Evolutionary conservation across 768 basidiomycete genomes (phyloP).

Genomic region (Mycena latifolia): DNA sequence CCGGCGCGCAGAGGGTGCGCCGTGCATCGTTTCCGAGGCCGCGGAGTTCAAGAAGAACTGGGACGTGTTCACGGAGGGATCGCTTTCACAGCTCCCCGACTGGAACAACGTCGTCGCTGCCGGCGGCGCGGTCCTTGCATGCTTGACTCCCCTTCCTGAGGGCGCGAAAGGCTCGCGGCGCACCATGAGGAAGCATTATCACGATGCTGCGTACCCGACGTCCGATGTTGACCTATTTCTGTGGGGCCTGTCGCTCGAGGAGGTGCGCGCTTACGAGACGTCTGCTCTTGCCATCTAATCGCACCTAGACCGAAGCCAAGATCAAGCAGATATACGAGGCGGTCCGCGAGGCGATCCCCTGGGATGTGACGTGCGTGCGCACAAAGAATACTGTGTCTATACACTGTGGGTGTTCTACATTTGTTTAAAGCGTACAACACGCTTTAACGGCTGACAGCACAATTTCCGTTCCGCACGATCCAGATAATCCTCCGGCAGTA

Average conservation of each 20-base stretch:
- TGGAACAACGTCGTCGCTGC: constrained; percentile 77
- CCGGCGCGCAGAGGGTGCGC: constrained; percentile 63
- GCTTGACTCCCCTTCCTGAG: constrained; percentile 63
- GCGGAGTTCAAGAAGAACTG: constrained; percentile 74
- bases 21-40: constrained; percentile 58
- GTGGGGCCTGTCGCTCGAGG: constrained; percentile 66
- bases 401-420: constrained; percentile 59
- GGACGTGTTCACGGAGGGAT: constrained; percentile 70
- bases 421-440: no score
- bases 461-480: constrained; percentile 73
- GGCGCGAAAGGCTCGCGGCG: constrained; percentile 63
- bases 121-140: constrained; percentile 71
- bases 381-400: constrained; percentile 75
- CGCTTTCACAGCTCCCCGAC: constrained; percentile 65
- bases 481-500: constrained; percentile 74
- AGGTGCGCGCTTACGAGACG: constrained; percentile 46
- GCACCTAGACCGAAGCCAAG: constrained; percentile 64
- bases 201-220: constrained; percentile 64
- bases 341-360: constrained; percentile 72
- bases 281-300: neutral
- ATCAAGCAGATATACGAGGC: constrained; percentile 70
- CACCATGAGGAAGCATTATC: constrained; percentile 68
- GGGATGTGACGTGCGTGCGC: constrained; percentile 75
- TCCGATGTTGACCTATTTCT: constrained; percentile 75
- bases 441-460: constrained; percentile 53